phyloP scores from a whole-genome alignment of 2,329 filamentous ascomycete genomes.

The Aspergillus chevalieri region DNA sequence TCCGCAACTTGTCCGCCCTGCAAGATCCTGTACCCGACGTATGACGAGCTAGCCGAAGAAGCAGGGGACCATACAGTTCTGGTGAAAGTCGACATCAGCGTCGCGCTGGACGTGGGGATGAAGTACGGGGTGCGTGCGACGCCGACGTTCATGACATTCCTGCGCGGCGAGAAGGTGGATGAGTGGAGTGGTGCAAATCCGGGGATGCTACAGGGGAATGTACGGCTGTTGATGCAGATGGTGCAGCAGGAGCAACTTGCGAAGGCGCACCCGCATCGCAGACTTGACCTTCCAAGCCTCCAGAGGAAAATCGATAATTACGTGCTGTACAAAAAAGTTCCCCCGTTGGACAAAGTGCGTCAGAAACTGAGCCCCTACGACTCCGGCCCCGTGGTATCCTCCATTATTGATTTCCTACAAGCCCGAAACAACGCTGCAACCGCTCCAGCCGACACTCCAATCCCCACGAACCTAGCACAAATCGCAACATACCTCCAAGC shows the following conservation, averaged over 20 bases:
- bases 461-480: constrained; percentile 64
- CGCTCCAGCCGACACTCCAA: constrained; percentile 58
- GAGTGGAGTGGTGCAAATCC: constrained; percentile 75
- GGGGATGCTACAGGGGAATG: constrained; percentile 60
- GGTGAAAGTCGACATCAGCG: constrained; percentile 75
- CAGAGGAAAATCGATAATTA: constrained; percentile 58
- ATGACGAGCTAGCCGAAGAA: constrained; percentile 71
- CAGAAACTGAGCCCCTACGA: constrained; percentile 64
- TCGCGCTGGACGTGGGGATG: constrained; percentile 57
- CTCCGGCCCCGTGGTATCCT: constrained; percentile 55
- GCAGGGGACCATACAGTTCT: constrained; percentile 61
- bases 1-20: constrained; percentile 81
- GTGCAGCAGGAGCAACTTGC: constrained; percentile 52
- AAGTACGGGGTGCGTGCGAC: constrained; percentile 68
- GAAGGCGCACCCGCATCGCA: constrained; percentile 61
- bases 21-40: constrained; percentile 73
- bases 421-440: constrained; percentile 43
- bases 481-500: constrained; percentile 59
- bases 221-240: constrained; percentile 68
- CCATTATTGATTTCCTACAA: constrained; percentile 66
- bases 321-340: constrained; percentile 70
- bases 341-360: constrained; percentile 74
- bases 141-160: constrained; percentile 82
- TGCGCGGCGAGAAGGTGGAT: constrained; percentile 68
- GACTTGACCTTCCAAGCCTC: constrained; percentile 64